phyloP scores from a whole-genome alignment of 2,329 filamentous ascomycete genomes.

The Hypoxylon sp. region DNA sequence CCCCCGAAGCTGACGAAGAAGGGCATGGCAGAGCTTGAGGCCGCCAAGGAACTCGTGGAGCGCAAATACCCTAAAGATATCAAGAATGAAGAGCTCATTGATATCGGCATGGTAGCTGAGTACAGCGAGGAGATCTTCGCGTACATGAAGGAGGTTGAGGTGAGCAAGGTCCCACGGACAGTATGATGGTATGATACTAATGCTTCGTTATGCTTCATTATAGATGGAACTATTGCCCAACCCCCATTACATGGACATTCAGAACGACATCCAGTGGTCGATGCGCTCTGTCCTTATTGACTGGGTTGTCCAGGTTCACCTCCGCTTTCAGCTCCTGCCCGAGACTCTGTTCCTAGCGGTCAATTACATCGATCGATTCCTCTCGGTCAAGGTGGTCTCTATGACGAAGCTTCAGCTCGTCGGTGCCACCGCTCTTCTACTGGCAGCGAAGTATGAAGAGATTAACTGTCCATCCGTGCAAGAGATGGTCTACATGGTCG shows the following conservation, averaged over 20 bases:
- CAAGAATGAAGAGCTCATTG: constrained; percentile 88
- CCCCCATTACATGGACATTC: constrained; percentile 95
- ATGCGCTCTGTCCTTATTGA: constrained; percentile 98
- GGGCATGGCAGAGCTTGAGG: constrained; percentile 79
- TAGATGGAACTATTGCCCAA: constrained; percentile 87
- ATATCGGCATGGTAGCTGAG: constrained; percentile 97
- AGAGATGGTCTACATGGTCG: constrained; percentile 99
- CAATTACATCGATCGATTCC: constrained; percentile 97
- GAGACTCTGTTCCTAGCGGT: constrained; percentile 95
- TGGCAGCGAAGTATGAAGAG: constrained; percentile 98
- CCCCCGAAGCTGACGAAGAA: constrained; percentile 80
- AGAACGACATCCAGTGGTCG: constrained; percentile 98
- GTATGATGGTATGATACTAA: constrained; percentile 40
- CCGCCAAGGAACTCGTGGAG: constrained; percentile 76
- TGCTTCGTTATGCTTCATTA: constrained; percentile 23
- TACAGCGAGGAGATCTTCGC: constrained; percentile 96
- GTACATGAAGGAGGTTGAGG: constrained; percentile 92
- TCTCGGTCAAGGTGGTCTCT: constrained; percentile 94
- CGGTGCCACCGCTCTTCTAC: constrained; percentile 93
- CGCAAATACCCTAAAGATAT: constrained; percentile 78
- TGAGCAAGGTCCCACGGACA: constrained; percentile 58
- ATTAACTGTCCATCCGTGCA: constrained; percentile 96
- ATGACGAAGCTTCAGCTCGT: constrained; percentile 96
- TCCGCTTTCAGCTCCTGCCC: constrained; percentile 89
- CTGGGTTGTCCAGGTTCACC: constrained; percentile 97